Percentiles rank a stretch among this genome's conserved stretches.
Conservation (phyloP, 2,329 filamentous ascomycete genomes). For the Penicillium sp. region DNA sequence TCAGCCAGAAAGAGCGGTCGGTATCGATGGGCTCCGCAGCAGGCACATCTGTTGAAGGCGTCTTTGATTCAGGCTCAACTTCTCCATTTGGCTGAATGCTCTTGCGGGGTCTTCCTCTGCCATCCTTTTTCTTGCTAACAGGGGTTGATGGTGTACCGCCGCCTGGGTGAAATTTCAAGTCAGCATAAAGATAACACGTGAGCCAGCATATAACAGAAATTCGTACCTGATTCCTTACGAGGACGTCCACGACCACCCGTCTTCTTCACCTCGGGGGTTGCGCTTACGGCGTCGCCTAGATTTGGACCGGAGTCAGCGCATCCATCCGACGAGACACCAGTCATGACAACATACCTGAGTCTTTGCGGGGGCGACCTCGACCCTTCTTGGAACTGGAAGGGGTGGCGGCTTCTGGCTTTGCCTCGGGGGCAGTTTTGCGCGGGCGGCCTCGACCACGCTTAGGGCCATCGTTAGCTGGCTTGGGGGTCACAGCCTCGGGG, state of each 20-base stretch:
- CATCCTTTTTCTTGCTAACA: conserved; percentile 22
- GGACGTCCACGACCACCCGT: conserved; percentile 11
- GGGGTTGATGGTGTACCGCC: conserved; percentile 10
- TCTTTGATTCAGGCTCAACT: conserved; percentile 2
- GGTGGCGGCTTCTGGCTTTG: conserved; percentile 6
- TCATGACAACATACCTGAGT: background rate
- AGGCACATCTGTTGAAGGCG: conserved; percentile 13
- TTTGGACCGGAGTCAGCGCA: background rate
- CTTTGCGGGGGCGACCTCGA: conserved; percentile 13
- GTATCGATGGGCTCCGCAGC: conserved; percentile 9
- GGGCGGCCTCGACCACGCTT: conserved; percentile 39
- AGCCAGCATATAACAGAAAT: background rate
- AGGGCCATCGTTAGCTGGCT: conserved; percentile 27
- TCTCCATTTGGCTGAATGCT: conserved; percentile 21
- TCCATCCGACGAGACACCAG: background rate
- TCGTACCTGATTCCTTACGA: conserved; percentile 14
- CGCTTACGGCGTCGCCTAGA: background rate
- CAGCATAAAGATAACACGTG: background rate
- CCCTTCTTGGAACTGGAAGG: conserved; percentile 18
- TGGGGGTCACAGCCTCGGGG: conserved; percentile 25
- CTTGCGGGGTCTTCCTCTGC: conserved; percentile 32
- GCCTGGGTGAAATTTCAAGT: background rate
- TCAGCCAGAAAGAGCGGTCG: conserved; percentile 67
- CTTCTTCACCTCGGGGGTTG: conserved; percentile 9
- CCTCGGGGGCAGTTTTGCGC: conserved; percentile 26